Evolutionary conservation across 768 basidiomycete genomes (phyloP).

Genomic region (Amanita inopinata): DNA sequence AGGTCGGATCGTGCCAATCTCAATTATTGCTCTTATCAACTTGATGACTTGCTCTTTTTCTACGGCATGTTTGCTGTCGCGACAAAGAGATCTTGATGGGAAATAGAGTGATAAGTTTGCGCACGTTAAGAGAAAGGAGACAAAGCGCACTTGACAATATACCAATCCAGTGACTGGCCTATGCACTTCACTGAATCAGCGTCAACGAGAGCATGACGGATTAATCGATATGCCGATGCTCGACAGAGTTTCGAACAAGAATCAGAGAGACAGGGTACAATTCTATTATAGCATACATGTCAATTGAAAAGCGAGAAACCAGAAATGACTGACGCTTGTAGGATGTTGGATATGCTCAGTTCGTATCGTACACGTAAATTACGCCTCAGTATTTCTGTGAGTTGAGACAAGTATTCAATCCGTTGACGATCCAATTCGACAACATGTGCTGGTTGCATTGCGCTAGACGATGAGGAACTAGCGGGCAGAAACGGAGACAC

Average conservation of each 20-base stretch:
- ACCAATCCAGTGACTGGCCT: slow-evolving; percentile 73
- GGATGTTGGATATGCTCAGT: slow-evolving; percentile 54
- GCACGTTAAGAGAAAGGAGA: background rate
- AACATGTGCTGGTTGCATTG: slow-evolving; percentile 20
- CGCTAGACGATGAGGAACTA: slow-evolving; percentile 22
- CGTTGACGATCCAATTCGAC: slow-evolving; percentile 43
- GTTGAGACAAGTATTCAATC: slow-evolving; percentile 52
- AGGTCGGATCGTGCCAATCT: slow-evolving; percentile 55
- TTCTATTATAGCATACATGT: slow-evolving; percentile 33
- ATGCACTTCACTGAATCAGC: slow-evolving; percentile 57
- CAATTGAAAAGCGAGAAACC: background rate
- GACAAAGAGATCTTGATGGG: slow-evolving; percentile 62
- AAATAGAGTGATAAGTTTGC: slow-evolving; percentile 9
- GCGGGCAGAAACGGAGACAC: slow-evolving; percentile 3
- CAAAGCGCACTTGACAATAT: slow-evolving; percentile 63
- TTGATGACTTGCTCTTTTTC: slow-evolving; percentile 93
- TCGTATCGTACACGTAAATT: slow-evolving; percentile 73
- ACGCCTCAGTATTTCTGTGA: slow-evolving; percentile 58
- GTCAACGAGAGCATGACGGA: slow-evolving; percentile 74
- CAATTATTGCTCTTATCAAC: slow-evolving; percentile 74
- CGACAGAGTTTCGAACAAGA: slow-evolving; percentile 60
- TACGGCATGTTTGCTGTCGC: slow-evolving; percentile 72
- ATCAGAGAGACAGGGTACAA: slow-evolving; percentile 75
- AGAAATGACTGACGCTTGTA: slow-evolving; percentile 53
- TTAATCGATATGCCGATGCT: slow-evolving; percentile 73